Conservation (phyloP, 768 basidiomycete species). For the Dacryopinax spathularia region DNA sequence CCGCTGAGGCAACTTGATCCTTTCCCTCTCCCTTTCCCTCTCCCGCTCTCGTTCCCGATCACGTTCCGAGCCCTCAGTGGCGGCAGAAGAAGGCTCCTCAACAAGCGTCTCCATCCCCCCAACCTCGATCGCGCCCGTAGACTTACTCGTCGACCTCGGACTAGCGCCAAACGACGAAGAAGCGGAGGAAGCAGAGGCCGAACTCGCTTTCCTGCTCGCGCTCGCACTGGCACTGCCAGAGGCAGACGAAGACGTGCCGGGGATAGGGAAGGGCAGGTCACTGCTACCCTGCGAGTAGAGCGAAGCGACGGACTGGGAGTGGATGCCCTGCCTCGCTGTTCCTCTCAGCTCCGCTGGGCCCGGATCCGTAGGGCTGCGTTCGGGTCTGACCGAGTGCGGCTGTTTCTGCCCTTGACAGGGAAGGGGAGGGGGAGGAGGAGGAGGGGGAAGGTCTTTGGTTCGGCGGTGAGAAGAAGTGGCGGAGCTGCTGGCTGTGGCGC, state of each 20-base stretch:
- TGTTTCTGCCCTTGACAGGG: no score
- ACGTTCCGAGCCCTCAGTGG: neutral
- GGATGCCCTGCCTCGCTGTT: no score
- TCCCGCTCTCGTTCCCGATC: neutral
- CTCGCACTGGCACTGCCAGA: neutral
- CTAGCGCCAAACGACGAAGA: neutral
- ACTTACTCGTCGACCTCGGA: conserved; percentile 15
- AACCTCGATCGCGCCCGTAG: conserved; percentile 18
- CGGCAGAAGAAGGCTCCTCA: conserved; percentile 22
- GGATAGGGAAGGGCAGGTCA: neutral
- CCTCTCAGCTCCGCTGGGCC: neutral
- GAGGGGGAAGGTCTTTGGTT: no score
- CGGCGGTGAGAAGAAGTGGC: no score
- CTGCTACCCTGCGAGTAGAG: neutral
- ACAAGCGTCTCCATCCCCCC: conserved; percentile 38
- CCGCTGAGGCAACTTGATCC: conserved; percentile 1
- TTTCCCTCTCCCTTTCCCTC: conserved; percentile 1
- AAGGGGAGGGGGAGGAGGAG: neutral
- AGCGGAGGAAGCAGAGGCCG: neutral
- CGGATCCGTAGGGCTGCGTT: neutral
- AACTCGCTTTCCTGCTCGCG: neutral
- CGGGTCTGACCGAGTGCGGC: neutral
- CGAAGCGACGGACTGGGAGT: neutral
- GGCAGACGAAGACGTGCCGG: neutral
- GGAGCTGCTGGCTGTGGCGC: no score